Conservation (phyloP, 768 basidiomycete genomes). For the Xanthoconium stramineum region DNA sequence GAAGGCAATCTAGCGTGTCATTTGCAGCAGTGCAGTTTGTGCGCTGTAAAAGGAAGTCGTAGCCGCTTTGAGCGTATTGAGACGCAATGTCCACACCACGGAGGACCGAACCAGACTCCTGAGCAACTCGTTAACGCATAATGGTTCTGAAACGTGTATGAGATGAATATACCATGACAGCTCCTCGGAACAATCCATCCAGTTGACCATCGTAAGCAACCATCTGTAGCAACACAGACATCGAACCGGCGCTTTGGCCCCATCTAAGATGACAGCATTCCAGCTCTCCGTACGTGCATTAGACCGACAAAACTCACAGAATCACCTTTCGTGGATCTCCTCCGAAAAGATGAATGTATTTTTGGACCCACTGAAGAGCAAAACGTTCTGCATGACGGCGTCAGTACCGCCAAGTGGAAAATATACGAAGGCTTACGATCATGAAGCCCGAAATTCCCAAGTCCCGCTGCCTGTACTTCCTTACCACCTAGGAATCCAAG, state of each 20-base stretch:
- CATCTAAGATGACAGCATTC: neutral
- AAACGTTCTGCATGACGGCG: neutral
- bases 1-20: slow-evolving; percentile 17
- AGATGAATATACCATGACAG: slow-evolving; percentile 11
- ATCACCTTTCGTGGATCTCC: neutral
- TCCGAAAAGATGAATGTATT: neutral
- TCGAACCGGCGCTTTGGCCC: neutral
- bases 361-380: slow-evolving; percentile 1
- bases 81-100: slow-evolving; percentile 3
- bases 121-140: neutral
- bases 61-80: slow-evolving; percentile 8
- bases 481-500: slow-evolving; percentile 30
- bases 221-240: slow-evolving; percentile 3
- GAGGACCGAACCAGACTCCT: slow-evolving; percentile 15
- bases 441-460: slow-evolving; percentile 17
- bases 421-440: slow-evolving; percentile 26
- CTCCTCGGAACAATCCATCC: slow-evolving; percentile 17
- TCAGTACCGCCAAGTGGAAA: neutral
- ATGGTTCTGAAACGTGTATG: neutral
- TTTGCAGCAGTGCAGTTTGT: slow-evolving; percentile 9
- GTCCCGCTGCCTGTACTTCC: neutral
- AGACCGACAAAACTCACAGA: slow-evolving; percentile 10
- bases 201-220: slow-evolving; percentile 5
- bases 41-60: slow-evolving; percentile 14
- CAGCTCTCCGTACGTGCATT: neutral